phyloP scores from a whole-genome alignment of 495 filamentous ascomycete genomes.

The Saxophila tyrrhenica region DNA sequence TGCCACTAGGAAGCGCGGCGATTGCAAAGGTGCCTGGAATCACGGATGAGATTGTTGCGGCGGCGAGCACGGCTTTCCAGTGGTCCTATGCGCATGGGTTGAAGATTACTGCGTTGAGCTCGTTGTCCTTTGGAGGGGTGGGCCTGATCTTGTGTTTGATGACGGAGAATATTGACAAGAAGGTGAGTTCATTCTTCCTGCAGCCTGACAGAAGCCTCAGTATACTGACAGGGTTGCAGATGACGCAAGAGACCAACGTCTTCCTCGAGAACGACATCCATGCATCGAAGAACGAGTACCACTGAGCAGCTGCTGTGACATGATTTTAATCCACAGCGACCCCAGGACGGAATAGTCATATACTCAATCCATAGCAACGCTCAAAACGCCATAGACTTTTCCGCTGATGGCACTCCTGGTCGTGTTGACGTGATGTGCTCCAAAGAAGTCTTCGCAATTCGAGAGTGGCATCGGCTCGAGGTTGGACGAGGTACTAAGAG shows the following conservation, averaged over 20 bases:
- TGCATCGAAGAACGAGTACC: slow-evolving; percentile 27
- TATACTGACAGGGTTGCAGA: slow-evolving; percentile 7
- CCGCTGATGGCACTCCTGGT: too few relatives aligned
- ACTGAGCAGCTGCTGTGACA: too few relatives aligned
- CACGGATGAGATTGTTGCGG: slow-evolving; percentile 21
- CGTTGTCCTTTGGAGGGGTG: slow-evolving; percentile 23
- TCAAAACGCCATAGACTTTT: too few relatives aligned
- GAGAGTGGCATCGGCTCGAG: too few relatives aligned
- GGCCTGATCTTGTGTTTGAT: slow-evolving; percentile 23
- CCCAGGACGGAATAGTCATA: too few relatives aligned
- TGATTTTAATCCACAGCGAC: too few relatives aligned
- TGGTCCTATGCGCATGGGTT: slow-evolving; percentile 26
- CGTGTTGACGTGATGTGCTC: too few relatives aligned
- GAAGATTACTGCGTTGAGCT: slow-evolving; percentile 22
- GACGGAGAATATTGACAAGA: slow-evolving; percentile 26
- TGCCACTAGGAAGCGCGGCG: slow-evolving; percentile 23
- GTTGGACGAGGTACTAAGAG: too few relatives aligned
- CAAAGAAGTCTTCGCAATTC: too few relatives aligned
- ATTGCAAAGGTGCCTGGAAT: slow-evolving; percentile 24
- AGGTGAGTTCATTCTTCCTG: slow-evolving; percentile 5
- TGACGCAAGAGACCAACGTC: slow-evolving; percentile 27
- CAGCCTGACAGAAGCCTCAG: background rate
- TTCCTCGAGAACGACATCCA: slow-evolving; percentile 31
- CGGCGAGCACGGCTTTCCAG: slow-evolving; percentile 24
- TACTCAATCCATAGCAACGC: too few relatives aligned